These are phyloP conservation scores for Sporothrix curviconia DNA, from an alignment of 2,329 filamentous ascomycete species.

Conservation along the genomic window DNA sequence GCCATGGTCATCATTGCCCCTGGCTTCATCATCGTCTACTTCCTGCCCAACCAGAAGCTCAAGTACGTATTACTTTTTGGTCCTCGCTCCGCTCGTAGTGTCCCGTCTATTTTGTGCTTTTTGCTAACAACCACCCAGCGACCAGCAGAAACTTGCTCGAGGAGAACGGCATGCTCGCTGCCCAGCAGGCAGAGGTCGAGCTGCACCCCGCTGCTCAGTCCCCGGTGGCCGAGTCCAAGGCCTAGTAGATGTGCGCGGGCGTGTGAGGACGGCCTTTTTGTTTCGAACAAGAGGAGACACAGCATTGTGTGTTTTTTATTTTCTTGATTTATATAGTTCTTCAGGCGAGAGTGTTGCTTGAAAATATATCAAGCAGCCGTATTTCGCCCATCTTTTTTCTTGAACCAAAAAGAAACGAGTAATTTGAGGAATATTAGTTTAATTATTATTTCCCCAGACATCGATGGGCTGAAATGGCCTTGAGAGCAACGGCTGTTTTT, in stretches of 20 bases:
- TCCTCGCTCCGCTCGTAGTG: background rate
- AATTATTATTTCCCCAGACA: too few relatives aligned
- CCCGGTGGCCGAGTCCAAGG: background rate
- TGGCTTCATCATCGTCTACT: constrained; percentile 9
- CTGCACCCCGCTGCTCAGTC: background rate
- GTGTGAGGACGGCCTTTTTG: too few relatives aligned
- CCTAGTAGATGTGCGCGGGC: background rate
- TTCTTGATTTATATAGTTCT: too few relatives aligned
- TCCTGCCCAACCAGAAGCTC: constrained; percentile 10
- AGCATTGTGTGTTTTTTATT: background rate
- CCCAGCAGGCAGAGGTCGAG: background rate
- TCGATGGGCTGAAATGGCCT: too few relatives aligned
- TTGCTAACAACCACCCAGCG: background rate
- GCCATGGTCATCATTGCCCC: constrained; percentile 12
- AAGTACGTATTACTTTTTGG: background rate
- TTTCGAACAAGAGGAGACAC: too few relatives aligned
- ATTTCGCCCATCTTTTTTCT: too few relatives aligned
- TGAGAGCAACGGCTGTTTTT: too few relatives aligned
- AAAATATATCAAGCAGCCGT: too few relatives aligned
- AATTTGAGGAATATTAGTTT: too few relatives aligned
- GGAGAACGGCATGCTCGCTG: constrained; percentile 3
- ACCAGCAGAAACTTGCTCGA: constrained; percentile 13
- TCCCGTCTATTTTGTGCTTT: background rate
- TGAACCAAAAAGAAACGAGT: too few relatives aligned
- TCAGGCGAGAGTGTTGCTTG: too few relatives aligned